Percentiles rank a stretch among this genome's conserved stretches.
Conservation (phyloP, 163 green algal species). For the Coccomyxa subellipsoidea region DNA sequence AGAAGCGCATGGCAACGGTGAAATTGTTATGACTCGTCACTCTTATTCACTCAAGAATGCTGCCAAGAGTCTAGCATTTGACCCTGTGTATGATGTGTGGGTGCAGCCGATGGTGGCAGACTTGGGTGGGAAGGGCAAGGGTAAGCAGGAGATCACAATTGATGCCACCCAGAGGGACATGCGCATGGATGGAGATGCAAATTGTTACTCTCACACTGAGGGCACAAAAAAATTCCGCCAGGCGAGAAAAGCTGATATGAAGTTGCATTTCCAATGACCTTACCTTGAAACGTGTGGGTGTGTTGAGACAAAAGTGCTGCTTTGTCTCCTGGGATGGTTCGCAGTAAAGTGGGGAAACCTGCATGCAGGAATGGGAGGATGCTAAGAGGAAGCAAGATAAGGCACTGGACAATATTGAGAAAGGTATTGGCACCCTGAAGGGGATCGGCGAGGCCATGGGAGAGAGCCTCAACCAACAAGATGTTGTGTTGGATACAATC, state of each 20-base stretch:
- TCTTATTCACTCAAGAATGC: no score
- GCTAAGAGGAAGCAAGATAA: conserved; percentile 54
- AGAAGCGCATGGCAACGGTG: no score
- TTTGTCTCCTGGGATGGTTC: neutral
- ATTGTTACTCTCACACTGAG: conserved; percentile 44
- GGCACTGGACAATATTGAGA: conserved; percentile 59
- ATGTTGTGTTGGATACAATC: conserved; percentile 53
- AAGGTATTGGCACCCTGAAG: conserved; percentile 55
- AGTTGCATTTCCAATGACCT: no score
- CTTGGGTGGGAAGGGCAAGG: conserved; percentile 14
- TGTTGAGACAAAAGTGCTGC: neutral
- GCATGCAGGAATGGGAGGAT: conserved; percentile 47
- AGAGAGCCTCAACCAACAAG: conserved; percentile 57
- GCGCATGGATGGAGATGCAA: conserved; percentile 1
- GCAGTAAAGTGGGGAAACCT: no score
- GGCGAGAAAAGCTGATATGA: neutral
- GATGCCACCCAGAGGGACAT: conserved; percentile 19
- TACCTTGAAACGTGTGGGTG: no score
- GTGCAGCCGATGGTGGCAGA: neutral
- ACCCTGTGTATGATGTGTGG: neutral
- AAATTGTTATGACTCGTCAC: no score
- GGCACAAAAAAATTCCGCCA: conserved; percentile 30
- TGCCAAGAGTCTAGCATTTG: neutral
- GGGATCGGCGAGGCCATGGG: conserved; percentile 60
- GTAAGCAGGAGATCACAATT: neutral